Conservation (phyloP, 2,329 filamentous ascomycete genomes). For the Cercospora zeina region DNA sequence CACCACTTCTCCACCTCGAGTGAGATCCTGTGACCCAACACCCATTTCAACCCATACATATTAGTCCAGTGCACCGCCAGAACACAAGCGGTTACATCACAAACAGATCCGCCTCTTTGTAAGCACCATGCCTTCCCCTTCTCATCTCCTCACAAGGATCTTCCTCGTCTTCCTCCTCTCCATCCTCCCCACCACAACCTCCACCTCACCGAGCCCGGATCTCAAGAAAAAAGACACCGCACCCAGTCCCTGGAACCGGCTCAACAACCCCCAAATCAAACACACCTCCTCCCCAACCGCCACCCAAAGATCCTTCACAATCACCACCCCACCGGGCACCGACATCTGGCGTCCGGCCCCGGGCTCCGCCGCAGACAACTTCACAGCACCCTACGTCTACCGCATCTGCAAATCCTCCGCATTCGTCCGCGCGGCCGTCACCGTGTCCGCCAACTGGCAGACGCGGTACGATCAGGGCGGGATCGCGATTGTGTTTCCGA, state of each 20-base stretch:
- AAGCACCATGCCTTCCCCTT: not conserved
- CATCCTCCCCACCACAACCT: not conserved
- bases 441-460: slow-evolving; percentile 22
- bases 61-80: not conserved
- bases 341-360: slow-evolving; percentile 27
- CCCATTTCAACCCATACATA: not conserved
- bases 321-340: slow-evolving; percentile 24
- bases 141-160: not conserved
- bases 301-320: slow-evolving; percentile 21
- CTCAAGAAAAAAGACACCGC: not conserved
- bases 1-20: slow-evolving; percentile 1
- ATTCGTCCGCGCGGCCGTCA: slow-evolving; percentile 22
- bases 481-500: slow-evolving; percentile 22
- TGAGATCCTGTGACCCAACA: slow-evolving; percentile 2
- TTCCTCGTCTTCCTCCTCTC: not conserved
- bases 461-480: slow-evolving; percentile 27
- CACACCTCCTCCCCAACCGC: slow-evolving; percentile 11
- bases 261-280: slow-evolving; percentile 22
- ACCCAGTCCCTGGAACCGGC: slow-evolving; percentile 18
- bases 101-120: not conserved
- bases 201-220: not conserved
- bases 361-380: slow-evolving; percentile 20
- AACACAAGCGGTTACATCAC: not conserved
- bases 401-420: slow-evolving; percentile 17
- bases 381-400: slow-evolving; percentile 27